Conservation (phyloP, 805 yeast species). For the Myxozyma sirexii region DNA sequence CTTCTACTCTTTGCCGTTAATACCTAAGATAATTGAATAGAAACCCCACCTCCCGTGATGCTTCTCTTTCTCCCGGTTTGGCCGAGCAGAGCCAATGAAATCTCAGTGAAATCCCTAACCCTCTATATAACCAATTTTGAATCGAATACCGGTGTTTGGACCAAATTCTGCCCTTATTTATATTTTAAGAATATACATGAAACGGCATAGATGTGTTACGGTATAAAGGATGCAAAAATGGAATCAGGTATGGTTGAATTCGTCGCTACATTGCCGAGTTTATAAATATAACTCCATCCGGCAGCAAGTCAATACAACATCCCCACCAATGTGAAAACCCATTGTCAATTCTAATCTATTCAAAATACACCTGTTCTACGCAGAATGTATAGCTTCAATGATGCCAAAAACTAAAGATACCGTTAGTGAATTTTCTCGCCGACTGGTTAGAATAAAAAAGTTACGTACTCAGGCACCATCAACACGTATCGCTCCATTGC, state of each 20-base stretch:
- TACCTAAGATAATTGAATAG: not conserved
- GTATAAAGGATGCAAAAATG: too few relatives aligned
- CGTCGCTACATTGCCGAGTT: too few relatives aligned
- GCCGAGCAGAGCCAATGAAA: constrained; percentile 9
- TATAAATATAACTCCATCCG: too few relatives aligned
- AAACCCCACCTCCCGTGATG: constrained; percentile 2
- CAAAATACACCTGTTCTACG: not conserved
- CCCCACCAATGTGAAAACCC: not conserved
- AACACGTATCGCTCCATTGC: constrained; percentile 96
- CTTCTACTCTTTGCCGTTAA: not conserved
- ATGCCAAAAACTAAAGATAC: constrained; percentile 27
- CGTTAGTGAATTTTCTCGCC: not conserved
- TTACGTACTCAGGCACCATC: constrained; percentile 69
- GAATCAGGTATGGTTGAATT: too few relatives aligned
- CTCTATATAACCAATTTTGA: not conserved
- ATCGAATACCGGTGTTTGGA: not conserved
- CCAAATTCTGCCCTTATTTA: too few relatives aligned
- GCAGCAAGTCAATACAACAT: too few relatives aligned
- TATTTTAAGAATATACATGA: too few relatives aligned
- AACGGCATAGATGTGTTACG: too few relatives aligned
- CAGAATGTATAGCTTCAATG: not conserved
- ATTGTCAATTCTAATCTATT: not conserved
- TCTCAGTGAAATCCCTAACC: not conserved
- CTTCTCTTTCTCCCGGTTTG: not conserved
- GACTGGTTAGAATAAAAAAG: not conserved